A percentile compares a stretch with the other conserved stretches of the same genome.
Conservation (phyloP, 192 early-diverging fungal species). For the Radiomyces spectabilis region DNA sequence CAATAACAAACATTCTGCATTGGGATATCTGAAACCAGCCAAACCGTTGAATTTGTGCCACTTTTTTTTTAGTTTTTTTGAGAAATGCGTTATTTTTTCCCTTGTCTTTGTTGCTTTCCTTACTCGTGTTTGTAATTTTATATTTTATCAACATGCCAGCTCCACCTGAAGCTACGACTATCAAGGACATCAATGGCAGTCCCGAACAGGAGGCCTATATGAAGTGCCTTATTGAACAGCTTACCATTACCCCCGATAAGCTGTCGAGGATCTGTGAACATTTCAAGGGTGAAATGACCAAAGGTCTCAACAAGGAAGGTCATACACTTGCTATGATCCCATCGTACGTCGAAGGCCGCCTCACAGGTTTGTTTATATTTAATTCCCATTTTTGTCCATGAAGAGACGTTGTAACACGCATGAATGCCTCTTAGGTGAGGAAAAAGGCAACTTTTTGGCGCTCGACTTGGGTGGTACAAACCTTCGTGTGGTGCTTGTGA, state of each 20-base stretch:
- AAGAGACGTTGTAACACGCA: not conserved
- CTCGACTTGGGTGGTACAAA: constrained; percentile 93
- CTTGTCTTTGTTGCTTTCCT: no score
- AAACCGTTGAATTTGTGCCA: no score
- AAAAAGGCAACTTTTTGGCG: constrained; percentile 79
- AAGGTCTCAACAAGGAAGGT: constrained; percentile 51
- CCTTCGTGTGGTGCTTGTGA: constrained; percentile 82
- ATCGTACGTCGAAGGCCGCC: constrained; percentile 70
- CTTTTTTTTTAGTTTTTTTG: no score
- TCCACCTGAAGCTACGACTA: constrained; percentile 17
- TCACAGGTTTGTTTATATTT: constrained; percentile 45
- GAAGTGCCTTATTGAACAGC: constrained; percentile 35
- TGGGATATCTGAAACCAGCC: no score
- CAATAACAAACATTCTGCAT: no score
- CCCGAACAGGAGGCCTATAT: constrained; percentile 45
- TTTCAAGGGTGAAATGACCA: constrained; percentile 55
- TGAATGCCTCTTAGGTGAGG: constrained; percentile 42
- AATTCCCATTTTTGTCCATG: constrained; percentile 8
- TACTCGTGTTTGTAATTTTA: no score
- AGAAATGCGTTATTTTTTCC: no score
- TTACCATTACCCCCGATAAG: constrained; percentile 47
- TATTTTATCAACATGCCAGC: constrained; percentile 2
- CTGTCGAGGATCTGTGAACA: constrained; percentile 49
- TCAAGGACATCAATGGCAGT: constrained; percentile 32
- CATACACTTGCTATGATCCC: constrained; percentile 80